A percentile compares a stretch with the other conserved stretches of the same genome.
Conservation (phyloP, 116 monocot genomes). For the Trichopus zeylanicus region DNA sequence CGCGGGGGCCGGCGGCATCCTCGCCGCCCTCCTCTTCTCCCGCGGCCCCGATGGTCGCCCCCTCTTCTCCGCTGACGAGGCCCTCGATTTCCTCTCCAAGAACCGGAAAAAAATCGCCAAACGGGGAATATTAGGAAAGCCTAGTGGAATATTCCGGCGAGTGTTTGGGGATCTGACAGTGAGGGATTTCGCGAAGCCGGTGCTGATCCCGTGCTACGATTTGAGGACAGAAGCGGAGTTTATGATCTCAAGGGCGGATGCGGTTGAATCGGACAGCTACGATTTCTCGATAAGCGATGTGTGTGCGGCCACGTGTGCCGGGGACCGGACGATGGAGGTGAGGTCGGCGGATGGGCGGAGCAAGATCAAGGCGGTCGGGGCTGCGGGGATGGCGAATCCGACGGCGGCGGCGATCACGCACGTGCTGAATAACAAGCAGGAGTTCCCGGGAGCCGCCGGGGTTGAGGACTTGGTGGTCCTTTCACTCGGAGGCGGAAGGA, state of each 20-base stretch:
- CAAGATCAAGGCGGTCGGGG: constrained; percentile 16
- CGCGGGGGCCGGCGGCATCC: constrained; percentile 71
- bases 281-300: constrained; percentile 25
- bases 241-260: constrained; percentile 74
- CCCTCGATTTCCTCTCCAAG: constrained; percentile 33
- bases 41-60: constrained; percentile 29
- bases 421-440: constrained; percentile 59
- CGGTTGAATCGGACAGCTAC: constrained; percentile 35
- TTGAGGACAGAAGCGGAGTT: constrained; percentile 57
- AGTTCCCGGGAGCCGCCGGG: constrained; percentile 41
- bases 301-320: constrained; percentile 22
- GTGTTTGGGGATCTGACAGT: constrained; percentile 53
- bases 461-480: constrained; percentile 30
- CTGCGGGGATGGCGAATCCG: constrained; percentile 37
- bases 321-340: constrained; percentile 1
- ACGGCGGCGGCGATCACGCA: constrained; percentile 53
- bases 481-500: constrained; percentile 14
- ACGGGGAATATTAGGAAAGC: constrained; percentile 2
- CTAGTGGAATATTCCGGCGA: constrained; percentile 13
- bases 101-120: constrained; percentile 13
- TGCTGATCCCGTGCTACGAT: constrained; percentile 86
- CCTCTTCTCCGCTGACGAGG: constrained; percentile 51
- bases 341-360: constrained; percentile 23
- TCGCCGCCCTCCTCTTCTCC: constrained; percentile 63
- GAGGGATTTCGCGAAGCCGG: constrained; percentile 63